These are phyloP conservation scores for Aspergillus uvarum DNA, from an alignment of 2,329 filamentous ascomycete genomes.

Conservation along the genomic window DNA sequence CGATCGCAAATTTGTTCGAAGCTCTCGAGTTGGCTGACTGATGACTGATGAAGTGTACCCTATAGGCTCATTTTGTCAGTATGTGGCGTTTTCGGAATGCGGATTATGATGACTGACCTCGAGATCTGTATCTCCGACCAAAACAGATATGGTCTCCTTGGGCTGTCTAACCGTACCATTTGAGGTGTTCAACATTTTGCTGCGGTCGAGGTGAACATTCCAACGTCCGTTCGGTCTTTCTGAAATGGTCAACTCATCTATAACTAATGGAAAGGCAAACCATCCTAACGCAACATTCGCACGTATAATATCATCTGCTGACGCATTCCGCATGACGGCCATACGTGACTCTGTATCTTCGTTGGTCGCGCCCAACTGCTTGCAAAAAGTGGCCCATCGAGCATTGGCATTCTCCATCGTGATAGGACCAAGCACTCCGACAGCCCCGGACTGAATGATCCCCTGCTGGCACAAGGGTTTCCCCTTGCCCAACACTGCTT, in stretches of 20 bases:
- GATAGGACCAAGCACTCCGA: constrained; percentile 2
- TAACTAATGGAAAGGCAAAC: neutral
- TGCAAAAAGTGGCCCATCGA: neutral
- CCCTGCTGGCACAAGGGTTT: constrained; percentile 2
- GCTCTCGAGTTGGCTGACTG: neutral
- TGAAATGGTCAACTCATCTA: neutral
- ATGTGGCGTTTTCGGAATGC: too few relatives aligned
- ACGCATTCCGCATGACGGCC: neutral
- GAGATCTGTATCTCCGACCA: neutral
- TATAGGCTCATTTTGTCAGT: neutral
- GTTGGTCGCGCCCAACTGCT: neutral
- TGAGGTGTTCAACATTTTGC: accelerated
- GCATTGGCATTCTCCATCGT: neutral
- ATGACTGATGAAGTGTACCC: neutral
- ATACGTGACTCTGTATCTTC: neutral
- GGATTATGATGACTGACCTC: neutral
- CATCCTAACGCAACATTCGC: neutral
- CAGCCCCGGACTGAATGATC: neutral
- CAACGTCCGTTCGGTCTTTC: neutral
- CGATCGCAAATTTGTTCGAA: neutral
- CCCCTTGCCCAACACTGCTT: neutral
- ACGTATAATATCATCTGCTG: neutral
- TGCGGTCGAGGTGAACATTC: neutral
- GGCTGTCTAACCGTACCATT: neutral
- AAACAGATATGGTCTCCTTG: neutral